Evolutionary conservation across 257 asterid genomes (phyloP), one percentile per base, ranked within the genome.

Genomic region (Solanum dulcamara): DNA sequence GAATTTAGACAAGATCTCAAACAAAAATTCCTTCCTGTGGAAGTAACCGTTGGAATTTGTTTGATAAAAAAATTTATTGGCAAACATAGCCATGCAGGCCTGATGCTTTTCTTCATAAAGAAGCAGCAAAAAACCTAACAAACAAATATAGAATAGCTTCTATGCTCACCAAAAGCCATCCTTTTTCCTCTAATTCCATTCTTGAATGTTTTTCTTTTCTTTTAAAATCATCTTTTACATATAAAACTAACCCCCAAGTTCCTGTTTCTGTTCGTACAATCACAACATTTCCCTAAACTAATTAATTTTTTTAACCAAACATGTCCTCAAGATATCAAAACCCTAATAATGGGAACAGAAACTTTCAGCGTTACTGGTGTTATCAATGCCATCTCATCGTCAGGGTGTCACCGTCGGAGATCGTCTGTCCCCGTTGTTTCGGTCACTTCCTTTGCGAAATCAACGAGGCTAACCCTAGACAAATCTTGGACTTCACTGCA

Each of bases 351-450:
- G 89, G 60, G 30, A 68, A n/a, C 84, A 80, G 88, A 50, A 90
- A 81, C 90, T 90, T 87, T 90, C 93, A 40, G 80, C 87, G 88
- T 81, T 94, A 92, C 80, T 93, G 98, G 98, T 96, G 99, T 71
- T 94, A 93, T 86, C 96, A 96, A 70, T 96, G 98, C 90, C 98
- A 93, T 86, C 93, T 89, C 10, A 84, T 91, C 11, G 95, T 92
- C 62, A 87, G 96, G 68, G 83, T 90, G 28, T 87, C 93, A 10
- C 77, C 92, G 0, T 87, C 94, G 4, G 89, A 88, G 67, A n/a
- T 89, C 48, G 22, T 86, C 33, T 94, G 99, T 28, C 98, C 98
- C 2, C 93, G 93, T 22, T 96, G 99, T 88, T 89, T 57, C 5
- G 93, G 96, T 17, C 93, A 88, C 68, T 93, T 96, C 83, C 92